A percentile compares a stretch with the other conserved stretches of the same genome.
Evolutionary conservation across 306 rosid species (phyloP).

Genomic region (Prunus armeniaca): DNA sequence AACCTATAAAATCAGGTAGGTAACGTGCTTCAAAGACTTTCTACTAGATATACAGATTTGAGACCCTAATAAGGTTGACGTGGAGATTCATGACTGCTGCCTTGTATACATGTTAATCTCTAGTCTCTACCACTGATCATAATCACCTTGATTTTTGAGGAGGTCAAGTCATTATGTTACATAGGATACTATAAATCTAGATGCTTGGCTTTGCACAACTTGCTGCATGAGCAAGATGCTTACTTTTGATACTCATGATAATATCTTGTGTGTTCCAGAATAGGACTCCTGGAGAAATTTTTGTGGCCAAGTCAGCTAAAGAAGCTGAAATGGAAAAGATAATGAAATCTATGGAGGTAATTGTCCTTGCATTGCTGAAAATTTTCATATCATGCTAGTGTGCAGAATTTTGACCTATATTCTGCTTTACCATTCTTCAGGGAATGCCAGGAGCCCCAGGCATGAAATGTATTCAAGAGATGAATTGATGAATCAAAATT

Average conservation of each 20-base stretch:
- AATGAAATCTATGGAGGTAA: slow-evolving; percentile 92
- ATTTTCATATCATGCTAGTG: neutral
- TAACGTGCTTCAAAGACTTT: neutral
- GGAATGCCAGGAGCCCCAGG: slow-evolving; percentile 99
- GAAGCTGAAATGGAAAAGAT: slow-evolving; percentile 96
- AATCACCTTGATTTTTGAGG: neutral
- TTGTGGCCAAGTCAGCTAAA: slow-evolving; percentile 75
- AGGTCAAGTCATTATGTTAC: neutral
- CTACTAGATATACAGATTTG: neutral
- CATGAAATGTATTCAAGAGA: slow-evolving; percentile 97
- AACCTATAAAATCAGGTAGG: too few species aligned
- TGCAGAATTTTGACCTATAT: slow-evolving; percentile 3
- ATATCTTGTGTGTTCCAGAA: slow-evolving; percentile 42
- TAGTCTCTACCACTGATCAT: neutral
- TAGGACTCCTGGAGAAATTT: slow-evolving; percentile 85
- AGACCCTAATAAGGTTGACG: neutral
- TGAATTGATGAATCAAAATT: slow-evolving; percentile 75
- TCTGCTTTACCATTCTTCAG: slow-evolving; percentile 40
- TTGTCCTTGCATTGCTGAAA: slow-evolving; percentile 3
- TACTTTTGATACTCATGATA: neutral
- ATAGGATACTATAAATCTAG: neutral
- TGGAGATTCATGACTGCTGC: neutral
- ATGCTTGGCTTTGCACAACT: neutral
- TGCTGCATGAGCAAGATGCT: neutral
- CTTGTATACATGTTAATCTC: neutral